Percentiles rank a stretch among this genome's conserved stretches.
phyloP scores from a whole-genome alignment of 495 filamentous ascomycete species.

The Tuber melanosporum region DNA sequence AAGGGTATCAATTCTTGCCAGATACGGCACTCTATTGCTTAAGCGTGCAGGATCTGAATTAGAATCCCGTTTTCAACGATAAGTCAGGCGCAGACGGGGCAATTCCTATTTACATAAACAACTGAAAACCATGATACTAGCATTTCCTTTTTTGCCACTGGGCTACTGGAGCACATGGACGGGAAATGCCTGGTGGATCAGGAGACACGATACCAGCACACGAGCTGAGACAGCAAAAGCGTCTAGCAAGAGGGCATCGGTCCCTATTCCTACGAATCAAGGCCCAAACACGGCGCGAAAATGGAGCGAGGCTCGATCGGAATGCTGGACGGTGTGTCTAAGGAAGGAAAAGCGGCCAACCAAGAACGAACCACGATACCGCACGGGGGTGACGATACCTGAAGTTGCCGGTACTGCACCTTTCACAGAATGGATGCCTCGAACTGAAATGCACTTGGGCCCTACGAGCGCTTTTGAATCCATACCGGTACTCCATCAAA shows the following conservation, averaged over 20 bases:
- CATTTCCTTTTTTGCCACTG: conserved; percentile 5
- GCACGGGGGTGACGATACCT: neutral
- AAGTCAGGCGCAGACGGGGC: neutral
- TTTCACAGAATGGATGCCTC: neutral
- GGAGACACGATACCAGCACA: conserved; percentile 3
- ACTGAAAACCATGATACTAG: conserved; percentile 2
- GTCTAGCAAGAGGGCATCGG: conserved; percentile 1
- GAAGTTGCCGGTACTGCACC: neutral
- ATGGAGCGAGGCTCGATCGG: neutral
- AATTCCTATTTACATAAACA: conserved; percentile 20
- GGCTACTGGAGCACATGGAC: neutral
- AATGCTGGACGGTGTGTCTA: neutral
- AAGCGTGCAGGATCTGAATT: no score
- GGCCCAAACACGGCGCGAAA: neutral
- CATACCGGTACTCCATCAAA: neutral
- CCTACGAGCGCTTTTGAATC: neutral
- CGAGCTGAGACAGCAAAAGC: neutral
- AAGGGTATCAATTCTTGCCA: no score
- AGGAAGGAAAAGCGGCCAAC: neutral
- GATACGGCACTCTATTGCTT: no score
- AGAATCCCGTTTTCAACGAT: neutral
- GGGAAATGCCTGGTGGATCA: conserved; percentile 13
- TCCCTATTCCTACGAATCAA: neutral
- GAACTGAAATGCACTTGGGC: neutral
- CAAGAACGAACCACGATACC: neutral